phyloP scores from a whole-genome alignment of 139 green algal species.

The Gonium pectorale region DNA sequence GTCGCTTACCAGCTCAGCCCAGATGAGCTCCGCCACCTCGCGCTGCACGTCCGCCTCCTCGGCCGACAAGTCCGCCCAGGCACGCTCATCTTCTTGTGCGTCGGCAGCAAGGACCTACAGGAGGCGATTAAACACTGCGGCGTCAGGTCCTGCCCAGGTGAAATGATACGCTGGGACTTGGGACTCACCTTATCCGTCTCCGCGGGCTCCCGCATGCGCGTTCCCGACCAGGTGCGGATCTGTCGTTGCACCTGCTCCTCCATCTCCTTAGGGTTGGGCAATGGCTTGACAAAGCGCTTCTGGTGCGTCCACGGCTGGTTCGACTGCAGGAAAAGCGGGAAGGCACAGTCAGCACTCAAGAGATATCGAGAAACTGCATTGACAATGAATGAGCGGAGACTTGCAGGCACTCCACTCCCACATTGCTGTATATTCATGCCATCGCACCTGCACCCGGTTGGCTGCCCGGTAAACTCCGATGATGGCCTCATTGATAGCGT shows the following conservation, averaged over 20 bases:
- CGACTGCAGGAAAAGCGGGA: too few relatives aligned
- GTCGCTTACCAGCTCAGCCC: conserved; percentile 45
- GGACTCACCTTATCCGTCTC: conserved; percentile 27
- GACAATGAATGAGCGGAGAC: too few relatives aligned
- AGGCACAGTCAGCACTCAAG: too few relatives aligned
- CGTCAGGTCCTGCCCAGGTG: background rate
- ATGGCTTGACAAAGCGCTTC: conserved; percentile 25
- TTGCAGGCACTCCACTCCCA: too few relatives aligned
- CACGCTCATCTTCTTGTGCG: conserved; percentile 26
- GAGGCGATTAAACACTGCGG: background rate
- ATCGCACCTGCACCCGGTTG: conserved; percentile 45
- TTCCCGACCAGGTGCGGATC: conserved; percentile 17
- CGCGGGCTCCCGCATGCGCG: conserved; percentile 28
- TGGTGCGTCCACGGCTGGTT: conserved; percentile 10
- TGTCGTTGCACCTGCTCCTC: conserved; percentile 45
- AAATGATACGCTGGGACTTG: background rate
- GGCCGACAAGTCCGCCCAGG: conserved; percentile 35
- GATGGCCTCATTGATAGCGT: conserved; percentile 64
- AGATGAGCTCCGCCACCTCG: conserved; percentile 49
- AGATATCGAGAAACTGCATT: too few relatives aligned
- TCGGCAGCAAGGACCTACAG: conserved; percentile 27
- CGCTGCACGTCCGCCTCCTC: conserved; percentile 59
- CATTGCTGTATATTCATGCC: too few relatives aligned
- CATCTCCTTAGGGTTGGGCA: conserved; percentile 47
- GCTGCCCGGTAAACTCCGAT: conserved; percentile 46